These are phyloP conservation scores for Drechslerella coelobrocha DNA, from an alignment of 2,329 filamentous ascomycete genomes.

Conservation along the genomic window DNA sequence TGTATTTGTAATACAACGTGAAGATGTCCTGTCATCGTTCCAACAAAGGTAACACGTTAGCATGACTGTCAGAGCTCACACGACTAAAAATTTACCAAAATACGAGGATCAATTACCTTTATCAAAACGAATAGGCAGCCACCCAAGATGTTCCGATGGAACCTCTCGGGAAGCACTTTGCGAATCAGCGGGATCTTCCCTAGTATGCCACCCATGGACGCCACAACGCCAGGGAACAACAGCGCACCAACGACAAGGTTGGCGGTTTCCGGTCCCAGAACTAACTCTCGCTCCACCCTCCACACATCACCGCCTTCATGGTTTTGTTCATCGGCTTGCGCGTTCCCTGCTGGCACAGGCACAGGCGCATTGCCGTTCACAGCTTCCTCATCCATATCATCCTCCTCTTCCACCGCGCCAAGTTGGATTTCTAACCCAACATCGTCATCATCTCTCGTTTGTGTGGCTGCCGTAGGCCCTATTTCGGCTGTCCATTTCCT, in stretches of 20 bases:
- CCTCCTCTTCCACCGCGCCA: constrained; percentile 26
- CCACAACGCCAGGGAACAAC: constrained; percentile 81
- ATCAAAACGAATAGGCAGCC: constrained; percentile 87
- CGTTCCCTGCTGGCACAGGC: constrained; percentile 17
- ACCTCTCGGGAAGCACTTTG: constrained; percentile 75
- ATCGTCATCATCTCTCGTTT: constrained; percentile 56
- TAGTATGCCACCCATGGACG: constrained; percentile 75
- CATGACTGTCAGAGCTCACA: not conserved
- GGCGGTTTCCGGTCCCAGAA: constrained; percentile 62
- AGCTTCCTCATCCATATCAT: constrained; percentile 53
- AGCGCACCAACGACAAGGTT: constrained; percentile 72
- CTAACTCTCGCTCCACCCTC: constrained; percentile 49
- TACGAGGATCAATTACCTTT: constrained; percentile 63
- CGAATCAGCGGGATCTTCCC: constrained; percentile 66
- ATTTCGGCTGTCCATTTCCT: constrained; percentile 69
- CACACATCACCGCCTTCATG: constrained; percentile 30
- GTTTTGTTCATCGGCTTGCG: constrained; percentile 31
- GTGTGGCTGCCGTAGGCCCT: constrained; percentile 64
- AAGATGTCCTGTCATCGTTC: constrained; percentile 62
- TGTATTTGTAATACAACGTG: constrained; percentile 69
- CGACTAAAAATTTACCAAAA: no score
- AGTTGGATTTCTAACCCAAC: constrained; percentile 60
- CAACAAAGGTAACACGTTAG: constrained; percentile 27
- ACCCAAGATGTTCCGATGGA: constrained; percentile 87
- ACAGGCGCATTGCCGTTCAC: constrained; percentile 51